Base-by-base conservation (phyloP, 805 yeast species). In the Saccharomycopsis oosterbeekiorum region DNA sequence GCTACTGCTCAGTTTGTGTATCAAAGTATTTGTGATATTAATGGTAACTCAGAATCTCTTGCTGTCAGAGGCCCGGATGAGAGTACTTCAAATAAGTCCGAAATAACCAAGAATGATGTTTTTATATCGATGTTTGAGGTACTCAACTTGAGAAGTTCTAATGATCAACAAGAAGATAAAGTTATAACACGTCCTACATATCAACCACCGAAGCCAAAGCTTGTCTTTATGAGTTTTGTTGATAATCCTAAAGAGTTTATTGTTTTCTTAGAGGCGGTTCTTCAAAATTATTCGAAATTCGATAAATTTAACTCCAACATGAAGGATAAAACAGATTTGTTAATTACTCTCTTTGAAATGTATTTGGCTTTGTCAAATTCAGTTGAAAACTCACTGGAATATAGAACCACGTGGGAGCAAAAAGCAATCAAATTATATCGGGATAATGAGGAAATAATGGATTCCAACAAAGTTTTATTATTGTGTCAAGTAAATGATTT, bases 181-280 rank as follows among this genome's bases (percentile, higher is more conserved):
- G 36, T 17, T 19, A 11, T 21, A 29, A 63, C n/a, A 37, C 77
- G 69, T 43, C 86, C 92, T 15, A 88, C 94, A 0, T 94, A 94
- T 71, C 85, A 86, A 58, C 97, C 98, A 1, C 99, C 99, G 2
- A 80, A 85, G 58, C 98, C 98, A 6, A 79, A 91, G 55, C 77
- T 93, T 47, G 88, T 93, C 1, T 94, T 90, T 69, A 85, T 93
- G 1, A 84, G 96, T 1, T 94, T 94, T 70, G 83, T 88, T n/a
- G 82, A 85, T 66, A 89, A 88, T 69, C 91, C 94, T 0, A 82
- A 85, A 68, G 94, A 92, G 69, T 93, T 94, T 77, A 94, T 92
- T 29, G 88, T 89, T 8, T 94, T 94, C 65, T 72, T 94, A 61
- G 99, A 94, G 70, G 97, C 98, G 0, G 90, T 97, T 67, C 73